These are phyloP conservation scores for Geosmithia putterillii DNA, from an alignment of 2,329 filamentous ascomycete genomes.

Conservation along the genomic window DNA sequence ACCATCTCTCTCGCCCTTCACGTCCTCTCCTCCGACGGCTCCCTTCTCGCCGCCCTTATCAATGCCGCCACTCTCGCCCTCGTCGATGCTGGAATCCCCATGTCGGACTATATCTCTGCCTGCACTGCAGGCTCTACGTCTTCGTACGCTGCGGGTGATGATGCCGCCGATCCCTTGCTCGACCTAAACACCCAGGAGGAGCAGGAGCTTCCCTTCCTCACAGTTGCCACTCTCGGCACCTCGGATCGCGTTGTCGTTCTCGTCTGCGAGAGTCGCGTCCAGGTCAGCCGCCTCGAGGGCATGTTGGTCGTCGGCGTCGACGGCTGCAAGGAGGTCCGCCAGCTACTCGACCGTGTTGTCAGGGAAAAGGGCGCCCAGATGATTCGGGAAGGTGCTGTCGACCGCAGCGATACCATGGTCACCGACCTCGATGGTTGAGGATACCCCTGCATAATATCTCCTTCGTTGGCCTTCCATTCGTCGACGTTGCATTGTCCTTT, in stretches of 20 bases:
- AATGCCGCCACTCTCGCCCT: conserved; percentile 88
- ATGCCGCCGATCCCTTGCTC: conserved; percentile 62
- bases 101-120: conserved; percentile 82
- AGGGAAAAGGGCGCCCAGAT: conserved; percentile 56
- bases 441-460: conserved; percentile 13
- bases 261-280: conserved; percentile 80
- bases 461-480: conserved; percentile 15
- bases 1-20: conserved; percentile 76
- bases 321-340: conserved; percentile 76
- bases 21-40: conserved; percentile 82
- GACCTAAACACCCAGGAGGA: conserved; percentile 74
- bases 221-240: conserved; percentile 66
- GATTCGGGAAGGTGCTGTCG: conserved; percentile 41
- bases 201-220: conserved; percentile 79
- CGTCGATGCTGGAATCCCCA: conserved; percentile 89
- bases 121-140: conserved; percentile 77
- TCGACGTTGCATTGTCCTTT: background rate
- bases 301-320: conserved; percentile 91
- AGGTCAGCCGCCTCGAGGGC: conserved; percentile 68
- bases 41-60: conserved; percentile 75
- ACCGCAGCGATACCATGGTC: conserved; percentile 32
- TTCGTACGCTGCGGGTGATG: conserved; percentile 51
- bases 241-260: conserved; percentile 67
- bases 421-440: conserved; percentile 35
- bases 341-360: conserved; percentile 71